Base-by-base conservation (phyloP, 163 green algal genomes). In the Trebouxiophyceae sp. region DNA sequence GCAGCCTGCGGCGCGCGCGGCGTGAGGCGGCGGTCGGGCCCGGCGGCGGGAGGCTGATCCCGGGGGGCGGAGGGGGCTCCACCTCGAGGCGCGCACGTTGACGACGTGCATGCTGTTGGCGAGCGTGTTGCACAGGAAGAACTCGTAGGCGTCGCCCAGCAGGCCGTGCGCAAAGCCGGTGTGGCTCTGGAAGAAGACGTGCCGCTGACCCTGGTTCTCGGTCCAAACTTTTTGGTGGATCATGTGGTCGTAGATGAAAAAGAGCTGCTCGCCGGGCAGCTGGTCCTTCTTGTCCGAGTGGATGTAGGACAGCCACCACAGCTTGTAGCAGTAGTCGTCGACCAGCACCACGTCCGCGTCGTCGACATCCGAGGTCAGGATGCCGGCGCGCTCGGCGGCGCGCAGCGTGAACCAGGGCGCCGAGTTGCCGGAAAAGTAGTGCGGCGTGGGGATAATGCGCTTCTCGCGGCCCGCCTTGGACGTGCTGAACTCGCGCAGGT, bases 261-360 rank as follows among this genome's bases (percentile, higher is more conserved):
- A 20, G 12, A 58, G 50, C n/a, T 7, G 19, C n/a, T 58, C 23
- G 50, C 50, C 50, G 50, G 50, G 8, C 5, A 20, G 6, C 50
- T 12, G 8, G 12, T 58, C 50, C 8, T 58, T 6, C 8, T 58
- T 29, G 24, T 6, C 6, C 8, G 50, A 12, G 50, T 58, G 50
- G 12, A 58, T 20, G 24, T 58, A 29, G 50, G 50, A 8, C 50
- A 58, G 50, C 50, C 50, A 58, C 8, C 50, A 23, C 50, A 58
- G 50, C 50, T 58, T 58, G 50, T 58, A 58, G 50, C 50, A 58
- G 50, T 58, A 58, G 50, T 58, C 50, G n/a, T n/a, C n/a, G n/a
- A n/a, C n/a, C n/a, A n/a, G n/a, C n/a, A n/a, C n/a, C n/a, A n/a
- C n/a, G n/a, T n/a, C n/a, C n/a, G n/a, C n/a, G n/a, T n/a, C n/a